Percentiles rank a stretch among this genome's conserved stretches.
Conservation (phyloP, 2,329 filamentous ascomycete species). For the Neoascochyta sp. region DNA sequence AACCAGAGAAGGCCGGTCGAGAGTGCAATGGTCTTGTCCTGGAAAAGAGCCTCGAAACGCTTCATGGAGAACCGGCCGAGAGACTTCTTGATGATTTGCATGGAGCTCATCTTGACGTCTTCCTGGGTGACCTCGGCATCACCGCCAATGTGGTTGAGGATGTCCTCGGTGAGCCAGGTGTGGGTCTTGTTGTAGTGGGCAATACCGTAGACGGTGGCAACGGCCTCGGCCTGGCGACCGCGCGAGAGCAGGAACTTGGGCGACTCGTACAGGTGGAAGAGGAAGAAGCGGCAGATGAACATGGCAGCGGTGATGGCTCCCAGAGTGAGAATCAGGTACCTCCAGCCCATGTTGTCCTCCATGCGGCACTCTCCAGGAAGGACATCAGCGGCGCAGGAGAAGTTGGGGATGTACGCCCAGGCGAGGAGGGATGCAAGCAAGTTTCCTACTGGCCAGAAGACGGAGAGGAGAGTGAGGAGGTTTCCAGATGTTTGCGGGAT, state of each 20-base stretch:
- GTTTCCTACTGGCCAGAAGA: slow-evolving; percentile 85
- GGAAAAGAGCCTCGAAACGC: slow-evolving; percentile 63
- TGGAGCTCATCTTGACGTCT: slow-evolving; percentile 39
- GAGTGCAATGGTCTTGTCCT: slow-evolving; percentile 45
- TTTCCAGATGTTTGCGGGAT: slow-evolving; percentile 70
- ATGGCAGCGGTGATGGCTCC: slow-evolving; percentile 70
- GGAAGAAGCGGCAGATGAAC: slow-evolving; percentile 73
- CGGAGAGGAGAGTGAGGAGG: slow-evolving; percentile 72
- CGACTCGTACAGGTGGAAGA: slow-evolving; percentile 80
- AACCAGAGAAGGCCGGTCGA: slow-evolving; percentile 64
- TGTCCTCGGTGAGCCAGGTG: slow-evolving; percentile 63
- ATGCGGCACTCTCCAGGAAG: slow-evolving; percentile 39
- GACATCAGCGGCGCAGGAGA: slow-evolving; percentile 46
- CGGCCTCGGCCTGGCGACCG: slow-evolving; percentile 74
- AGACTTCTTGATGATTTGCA: slow-evolving; percentile 56
- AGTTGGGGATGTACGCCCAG: slow-evolving; percentile 72
- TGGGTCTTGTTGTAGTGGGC: slow-evolving; percentile 62
- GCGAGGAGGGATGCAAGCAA: slow-evolving; percentile 62
- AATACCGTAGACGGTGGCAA: slow-evolving; percentile 74
- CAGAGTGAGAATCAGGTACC: slow-evolving; percentile 67
- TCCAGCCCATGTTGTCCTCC: slow-evolving; percentile 67
- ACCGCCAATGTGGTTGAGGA: slow-evolving; percentile 53
- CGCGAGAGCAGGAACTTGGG: slow-evolving; percentile 76
- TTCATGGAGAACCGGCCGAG: slow-evolving; percentile 64
- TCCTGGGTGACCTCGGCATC: slow-evolving; percentile 41